These are phyloP conservation scores for Epichloe amarillans DNA, from an alignment of 2,329 filamentous ascomycete genomes.

Conservation along the genomic window DNA sequence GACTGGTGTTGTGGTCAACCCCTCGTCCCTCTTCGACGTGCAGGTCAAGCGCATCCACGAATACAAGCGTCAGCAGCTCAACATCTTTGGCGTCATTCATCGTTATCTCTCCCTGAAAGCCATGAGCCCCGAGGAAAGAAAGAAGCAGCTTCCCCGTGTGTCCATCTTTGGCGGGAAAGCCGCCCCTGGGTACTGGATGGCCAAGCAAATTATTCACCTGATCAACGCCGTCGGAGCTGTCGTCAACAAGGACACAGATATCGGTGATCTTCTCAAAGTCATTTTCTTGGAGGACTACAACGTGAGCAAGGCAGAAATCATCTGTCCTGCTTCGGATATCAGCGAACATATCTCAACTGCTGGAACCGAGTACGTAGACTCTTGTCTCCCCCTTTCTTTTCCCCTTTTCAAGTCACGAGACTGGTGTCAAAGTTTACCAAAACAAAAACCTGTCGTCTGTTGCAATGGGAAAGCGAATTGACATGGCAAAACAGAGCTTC, in stretches of 20 bases:
- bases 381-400: not conserved
- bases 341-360: slow-evolving; percentile 98
- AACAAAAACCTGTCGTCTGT: not conserved
- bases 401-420: too few relatives aligned
- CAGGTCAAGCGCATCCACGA: slow-evolving; percentile 99
- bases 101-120: slow-evolving; percentile 82
- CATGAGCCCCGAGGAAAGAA: slow-evolving; percentile 68
- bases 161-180: slow-evolving; percentile 97
- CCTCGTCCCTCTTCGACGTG: slow-evolving; percentile 74
- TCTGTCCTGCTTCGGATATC: slow-evolving; percentile 84
- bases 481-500: slow-evolving; percentile 34
- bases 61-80: slow-evolving; percentile 97
- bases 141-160: slow-evolving; percentile 72
- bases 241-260: slow-evolving; percentile 82
- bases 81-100: slow-evolving; percentile 96
- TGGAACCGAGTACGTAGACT: slow-evolving; percentile 60
- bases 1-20: slow-evolving; percentile 72
- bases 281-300: slow-evolving; percentile 98
- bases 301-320: slow-evolving; percentile 97
- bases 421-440: not conserved
- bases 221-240: slow-evolving; percentile 84
- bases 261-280: slow-evolving; percentile 91
- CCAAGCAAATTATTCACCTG: slow-evolving; percentile 95
- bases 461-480: not conserved
- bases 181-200: slow-evolving; percentile 99